A percentile compares a stretch with the other conserved stretches of the same genome.
Evolutionary conservation across 148 eudicot genomes (phyloP).

Genomic region (Fagopyrum tataricum): DNA sequence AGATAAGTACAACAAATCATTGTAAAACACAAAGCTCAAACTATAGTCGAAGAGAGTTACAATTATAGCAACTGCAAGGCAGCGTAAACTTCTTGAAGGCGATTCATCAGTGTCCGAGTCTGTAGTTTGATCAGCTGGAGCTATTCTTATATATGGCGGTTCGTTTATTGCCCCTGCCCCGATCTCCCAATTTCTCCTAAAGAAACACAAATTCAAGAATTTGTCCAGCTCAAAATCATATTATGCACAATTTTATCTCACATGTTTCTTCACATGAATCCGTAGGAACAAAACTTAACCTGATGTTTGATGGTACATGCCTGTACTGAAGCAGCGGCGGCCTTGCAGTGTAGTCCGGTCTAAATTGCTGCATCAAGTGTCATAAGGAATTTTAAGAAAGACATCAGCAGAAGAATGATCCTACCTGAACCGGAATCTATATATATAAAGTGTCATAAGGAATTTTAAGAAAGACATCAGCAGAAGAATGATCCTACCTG

Average conservation of each 20-base stretch:
- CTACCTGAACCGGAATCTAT: no score
- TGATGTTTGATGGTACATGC: constrained; percentile 53
- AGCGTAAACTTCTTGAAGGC: constrained; percentile 54
- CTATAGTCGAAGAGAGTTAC: constrained; percentile 37
- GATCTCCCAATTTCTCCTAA: constrained; percentile 76
- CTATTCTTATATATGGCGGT: constrained; percentile 36
- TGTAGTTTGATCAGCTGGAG: constrained; percentile 44
- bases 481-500: neutral
- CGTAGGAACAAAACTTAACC: constrained; percentile 26
- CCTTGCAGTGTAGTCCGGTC: constrained; percentile 82
- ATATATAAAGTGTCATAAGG: neutral
- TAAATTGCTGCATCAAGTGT: constrained; percentile 46
- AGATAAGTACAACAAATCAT: neutral
- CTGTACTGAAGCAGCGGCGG: constrained; percentile 59
- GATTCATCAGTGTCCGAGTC: constrained; percentile 46
- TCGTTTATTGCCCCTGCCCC: constrained; percentile 49
- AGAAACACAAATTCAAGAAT: neutral
- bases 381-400: neutral
- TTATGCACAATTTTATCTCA: neutral
- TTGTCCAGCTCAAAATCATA: no score
- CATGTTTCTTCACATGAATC: neutral
- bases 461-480: neutral
- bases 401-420: neutral
- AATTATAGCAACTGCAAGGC: constrained; percentile 47
- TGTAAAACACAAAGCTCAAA: neutral